These are phyloP conservation scores for Cryptosporidium sp. DNA, from an alignment of 169 alveolate genomes.

Conservation along the genomic window DNA sequence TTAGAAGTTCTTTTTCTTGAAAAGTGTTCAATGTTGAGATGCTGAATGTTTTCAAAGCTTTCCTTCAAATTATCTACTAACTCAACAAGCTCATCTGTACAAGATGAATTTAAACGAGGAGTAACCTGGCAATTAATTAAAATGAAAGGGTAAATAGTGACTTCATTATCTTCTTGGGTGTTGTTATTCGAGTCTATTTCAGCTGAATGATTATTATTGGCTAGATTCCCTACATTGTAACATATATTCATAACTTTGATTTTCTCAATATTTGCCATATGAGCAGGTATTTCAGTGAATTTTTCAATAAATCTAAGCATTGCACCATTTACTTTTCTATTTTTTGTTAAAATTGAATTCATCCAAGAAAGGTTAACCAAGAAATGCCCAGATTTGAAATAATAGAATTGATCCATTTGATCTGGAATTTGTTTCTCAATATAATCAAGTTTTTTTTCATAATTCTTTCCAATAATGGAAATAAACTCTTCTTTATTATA, in stretches of 20 bases:
- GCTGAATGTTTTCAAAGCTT: conserved; percentile 13
- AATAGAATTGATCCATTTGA: conserved; percentile 18
- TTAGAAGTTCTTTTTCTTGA: conserved; percentile 49
- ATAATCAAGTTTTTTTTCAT: not conserved
- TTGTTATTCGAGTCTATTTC: not conserved
- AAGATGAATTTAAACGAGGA: not conserved
- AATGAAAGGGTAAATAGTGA: conserved; percentile 14
- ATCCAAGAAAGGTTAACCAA: conserved; percentile 50
- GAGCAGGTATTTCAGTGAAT: conserved; percentile 11
- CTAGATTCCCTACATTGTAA: conserved; percentile 26
- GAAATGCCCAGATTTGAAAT: conserved; percentile 61
- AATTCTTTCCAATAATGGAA: not conserved
- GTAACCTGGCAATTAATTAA: conserved; percentile 15
- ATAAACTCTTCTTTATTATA: conserved; percentile 25
- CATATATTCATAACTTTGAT: conserved; percentile 30
- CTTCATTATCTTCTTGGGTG: not conserved
- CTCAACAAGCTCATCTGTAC: conserved; percentile 15
- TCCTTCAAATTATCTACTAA: not conserved
- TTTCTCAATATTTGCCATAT: conserved; percentile 49
- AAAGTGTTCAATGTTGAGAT: not conserved
- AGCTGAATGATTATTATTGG: not conserved
- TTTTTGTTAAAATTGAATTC: conserved; percentile 19
- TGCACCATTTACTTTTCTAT: not conserved
- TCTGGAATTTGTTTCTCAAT: conserved; percentile 22
- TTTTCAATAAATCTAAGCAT: conserved; percentile 20